phyloP scores from a whole-genome alignment of 2,329 filamentous ascomycete species.

The Salinomyces thailandicus region DNA sequence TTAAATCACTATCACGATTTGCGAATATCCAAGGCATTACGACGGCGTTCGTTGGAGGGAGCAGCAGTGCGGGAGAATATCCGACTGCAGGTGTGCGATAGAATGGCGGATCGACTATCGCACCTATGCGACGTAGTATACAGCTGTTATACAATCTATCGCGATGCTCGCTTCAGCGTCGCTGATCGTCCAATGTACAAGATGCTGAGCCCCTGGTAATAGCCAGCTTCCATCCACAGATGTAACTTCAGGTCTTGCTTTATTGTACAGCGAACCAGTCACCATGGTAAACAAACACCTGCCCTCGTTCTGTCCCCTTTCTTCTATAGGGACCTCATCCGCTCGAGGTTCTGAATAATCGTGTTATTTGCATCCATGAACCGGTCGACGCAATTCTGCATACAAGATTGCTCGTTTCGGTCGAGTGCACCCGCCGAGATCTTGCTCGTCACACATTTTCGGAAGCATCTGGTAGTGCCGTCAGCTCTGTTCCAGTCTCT shows the following conservation, averaged over 20 bases:
- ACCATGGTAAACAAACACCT: not conserved
- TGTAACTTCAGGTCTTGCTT: too few relatives aligned
- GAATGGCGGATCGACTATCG: not conserved
- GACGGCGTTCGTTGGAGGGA: not conserved
- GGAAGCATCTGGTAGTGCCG: constrained; percentile 68
- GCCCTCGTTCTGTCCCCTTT: not conserved
- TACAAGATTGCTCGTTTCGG: constrained; percentile 66
- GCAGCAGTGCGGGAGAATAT: not conserved
- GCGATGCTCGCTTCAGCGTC: constrained; percentile 2
- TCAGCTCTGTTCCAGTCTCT: not conserved
- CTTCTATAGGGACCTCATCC: constrained; percentile 29
- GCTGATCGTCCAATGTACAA: not conserved
- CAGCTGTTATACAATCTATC: constrained; percentile 10
- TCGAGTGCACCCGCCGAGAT: constrained; percentile 67
- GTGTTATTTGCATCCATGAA: constrained; percentile 83
- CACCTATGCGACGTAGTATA: constrained; percentile 7
- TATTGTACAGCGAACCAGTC: not conserved
- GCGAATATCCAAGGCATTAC: not conserved
- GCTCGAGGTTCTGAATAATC: constrained; percentile 76
- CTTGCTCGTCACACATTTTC: constrained; percentile 72
- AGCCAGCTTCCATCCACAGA: not conserved
- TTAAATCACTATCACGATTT: constrained; percentile 44
- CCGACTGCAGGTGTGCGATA: not conserved
- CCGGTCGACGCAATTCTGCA: constrained; percentile 85
- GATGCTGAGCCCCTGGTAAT: not conserved